A percentile compares a stretch with the other conserved stretches of the same genome.
These are phyloP conservation scores for Heritiera littoralis DNA, from an alignment of 345 rosid species.

Conservation along the genomic window DNA sequence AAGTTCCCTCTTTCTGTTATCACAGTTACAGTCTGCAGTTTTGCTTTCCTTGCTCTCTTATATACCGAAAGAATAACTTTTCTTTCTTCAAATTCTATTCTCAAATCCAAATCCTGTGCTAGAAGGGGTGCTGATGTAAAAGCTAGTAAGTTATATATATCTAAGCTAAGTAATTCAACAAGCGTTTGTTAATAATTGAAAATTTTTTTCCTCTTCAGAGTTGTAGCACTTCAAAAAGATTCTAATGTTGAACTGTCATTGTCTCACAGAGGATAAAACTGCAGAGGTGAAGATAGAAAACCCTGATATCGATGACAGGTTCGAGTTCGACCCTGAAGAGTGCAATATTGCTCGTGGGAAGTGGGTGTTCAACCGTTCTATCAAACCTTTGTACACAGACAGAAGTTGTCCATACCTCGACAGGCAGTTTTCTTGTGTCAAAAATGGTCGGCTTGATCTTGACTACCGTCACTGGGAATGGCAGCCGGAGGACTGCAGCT, in stretches of 20 bases:
- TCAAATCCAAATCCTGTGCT: conserved; percentile 52
- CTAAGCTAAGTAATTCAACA: not conserved
- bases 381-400: conserved; percentile 72
- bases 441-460: conserved; percentile 66
- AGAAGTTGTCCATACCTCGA: conserved; percentile 81
- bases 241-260: conserved; percentile 9
- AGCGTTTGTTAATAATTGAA: not conserved
- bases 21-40: conserved; percentile 42
- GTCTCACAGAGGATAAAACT: conserved; percentile 33
- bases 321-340: conserved; percentile 86
- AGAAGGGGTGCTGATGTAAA: conserved; percentile 40
- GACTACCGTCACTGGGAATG: conserved; percentile 87
- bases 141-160: conserved; percentile 49
- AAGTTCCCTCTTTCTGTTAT: conserved; percentile 63
- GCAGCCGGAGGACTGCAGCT: conserved; percentile 87
- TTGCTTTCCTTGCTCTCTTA: conserved; percentile 63
- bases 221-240: not conserved
- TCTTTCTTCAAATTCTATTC: conserved; percentile 45
- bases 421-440: conserved; percentile 66
- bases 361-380: conserved; percentile 72
- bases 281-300: conserved; percentile 34
- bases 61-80: conserved; percentile 56
- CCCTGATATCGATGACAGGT: conserved; percentile 67
- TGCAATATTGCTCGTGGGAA: conserved; percentile 72
- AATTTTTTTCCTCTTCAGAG: conserved; percentile 2